Percentiles rank a stretch among this genome's conserved stretches.
These are phyloP conservation scores for Rhodosporidiobolus odoratus DNA, from an alignment of 768 basidiomycete species.

Conservation along the genomic window DNA sequence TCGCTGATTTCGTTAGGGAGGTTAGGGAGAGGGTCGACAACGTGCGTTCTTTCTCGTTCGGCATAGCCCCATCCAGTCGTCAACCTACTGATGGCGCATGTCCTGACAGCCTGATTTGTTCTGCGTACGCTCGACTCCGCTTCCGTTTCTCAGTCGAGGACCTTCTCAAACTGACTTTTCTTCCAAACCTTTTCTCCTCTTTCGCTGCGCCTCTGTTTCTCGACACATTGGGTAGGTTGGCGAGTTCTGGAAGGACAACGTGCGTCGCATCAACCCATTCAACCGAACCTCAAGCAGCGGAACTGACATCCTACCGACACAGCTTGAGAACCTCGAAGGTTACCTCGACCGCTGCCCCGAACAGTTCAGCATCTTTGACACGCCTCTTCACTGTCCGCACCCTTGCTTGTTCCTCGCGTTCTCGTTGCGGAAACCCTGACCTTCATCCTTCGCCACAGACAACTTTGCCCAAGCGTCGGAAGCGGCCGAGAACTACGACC, in stretches of 20 bases:
- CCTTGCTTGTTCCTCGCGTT: neutral
- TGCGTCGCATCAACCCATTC: no score
- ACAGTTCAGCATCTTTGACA: constrained; percentile 50
- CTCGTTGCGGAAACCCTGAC: neutral
- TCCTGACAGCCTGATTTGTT: constrained; percentile 30
- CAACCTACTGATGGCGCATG: no score
- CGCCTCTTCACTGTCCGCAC: constrained; percentile 43
- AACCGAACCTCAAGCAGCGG: no score
- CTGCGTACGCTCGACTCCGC: neutral
- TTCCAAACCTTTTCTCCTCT: no score
- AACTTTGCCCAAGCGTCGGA: constrained; percentile 49
- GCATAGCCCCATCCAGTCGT: no score
- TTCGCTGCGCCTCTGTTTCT: no score
- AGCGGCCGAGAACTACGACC: constrained; percentile 45
- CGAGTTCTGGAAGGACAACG: constrained; percentile 47
- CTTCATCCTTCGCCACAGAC: constrained; percentile 27
- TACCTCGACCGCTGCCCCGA: constrained; percentile 45
- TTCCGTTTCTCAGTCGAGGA: no score
- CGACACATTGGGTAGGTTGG: constrained; percentile 32
- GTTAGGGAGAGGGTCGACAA: constrained; percentile 43
- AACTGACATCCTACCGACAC: no score
- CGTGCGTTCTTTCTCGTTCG: neutral
- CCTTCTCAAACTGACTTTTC: neutral
- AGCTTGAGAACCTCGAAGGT: constrained; percentile 3
- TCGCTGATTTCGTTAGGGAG: constrained; percentile 48